Conservation (phyloP, 371 early-diverging fungal genomes). For the Mucor lusitanicus region DNA sequence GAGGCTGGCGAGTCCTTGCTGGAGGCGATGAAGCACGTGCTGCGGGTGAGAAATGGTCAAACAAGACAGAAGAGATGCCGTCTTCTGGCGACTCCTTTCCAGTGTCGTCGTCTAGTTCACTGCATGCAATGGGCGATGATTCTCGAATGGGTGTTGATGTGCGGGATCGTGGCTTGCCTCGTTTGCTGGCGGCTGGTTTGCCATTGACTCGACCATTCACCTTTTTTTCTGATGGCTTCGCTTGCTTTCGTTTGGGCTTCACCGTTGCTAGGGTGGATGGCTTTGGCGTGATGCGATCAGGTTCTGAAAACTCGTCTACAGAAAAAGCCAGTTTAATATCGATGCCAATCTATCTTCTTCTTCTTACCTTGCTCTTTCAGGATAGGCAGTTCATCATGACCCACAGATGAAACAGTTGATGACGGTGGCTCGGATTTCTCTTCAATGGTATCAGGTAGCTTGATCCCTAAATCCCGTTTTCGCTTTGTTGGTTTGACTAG, state of each 20-base stretch:
- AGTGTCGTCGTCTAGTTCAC: slow-evolving; percentile 1
- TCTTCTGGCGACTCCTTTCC: neutral
- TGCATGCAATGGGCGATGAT: slow-evolving; percentile 7
- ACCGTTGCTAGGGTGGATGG: neutral
- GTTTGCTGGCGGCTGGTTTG: neutral
- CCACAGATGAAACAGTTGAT: slow-evolving; percentile 18
- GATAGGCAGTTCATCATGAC: slow-evolving; percentile 9
- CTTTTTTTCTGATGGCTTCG: neutral
- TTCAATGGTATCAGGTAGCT: slow-evolving; percentile 8
- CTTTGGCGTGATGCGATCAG: neutral
- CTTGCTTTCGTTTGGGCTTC: neutral
- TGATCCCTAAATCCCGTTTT: slow-evolving; percentile 2
- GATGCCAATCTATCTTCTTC: neutral
- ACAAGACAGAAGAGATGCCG: slow-evolving; percentile 17
- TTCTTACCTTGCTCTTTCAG: slow-evolving; percentile 6
- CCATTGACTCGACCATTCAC: neutral
- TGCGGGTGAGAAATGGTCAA: slow-evolving; percentile 26
- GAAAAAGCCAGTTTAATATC: neutral
- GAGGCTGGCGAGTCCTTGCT: slow-evolving; percentile 47
- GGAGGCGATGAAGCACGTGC: slow-evolving; percentile 40
- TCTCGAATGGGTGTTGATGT: slow-evolving; percentile 33
- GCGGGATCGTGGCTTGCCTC: slow-evolving; percentile 31
- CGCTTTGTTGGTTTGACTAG: neutral
- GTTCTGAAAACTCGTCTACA: neutral
- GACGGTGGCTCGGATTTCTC: slow-evolving; percentile 22